Evolutionary conservation across 768 basidiomycete genomes (phyloP).

Genomic region (Lyophyllum atratum): DNA sequence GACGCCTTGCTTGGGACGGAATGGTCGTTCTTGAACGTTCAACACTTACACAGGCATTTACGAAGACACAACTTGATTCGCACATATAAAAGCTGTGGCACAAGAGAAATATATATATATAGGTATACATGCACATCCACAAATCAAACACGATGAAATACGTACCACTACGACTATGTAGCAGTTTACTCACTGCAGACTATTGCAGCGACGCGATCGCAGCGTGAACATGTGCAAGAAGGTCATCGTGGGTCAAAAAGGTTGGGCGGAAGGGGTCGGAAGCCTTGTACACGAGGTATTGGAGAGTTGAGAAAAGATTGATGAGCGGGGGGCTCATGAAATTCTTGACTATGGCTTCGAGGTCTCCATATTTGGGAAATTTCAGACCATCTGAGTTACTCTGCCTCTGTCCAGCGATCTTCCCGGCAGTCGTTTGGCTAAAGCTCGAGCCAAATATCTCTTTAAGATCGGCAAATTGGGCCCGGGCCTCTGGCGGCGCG

Average conservation of each 20-base stretch:
- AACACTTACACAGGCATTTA: too few species aligned
- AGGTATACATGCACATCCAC: too few species aligned
- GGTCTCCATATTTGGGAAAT: background rate
- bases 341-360: background rate
- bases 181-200: too few species aligned
- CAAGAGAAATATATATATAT: too few species aligned
- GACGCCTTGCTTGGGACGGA: too few species aligned
- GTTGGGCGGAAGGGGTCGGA: background rate
- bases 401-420: background rate
- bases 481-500: background rate
- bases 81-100: too few species aligned
- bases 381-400: background rate
- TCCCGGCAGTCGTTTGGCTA: background rate
- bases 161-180: too few species aligned
- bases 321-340: background rate
- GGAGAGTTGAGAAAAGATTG: background rate
- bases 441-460: background rate
- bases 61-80: too few species aligned
- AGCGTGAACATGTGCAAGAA: background rate
- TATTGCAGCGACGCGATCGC: background rate
- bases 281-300: background rate
- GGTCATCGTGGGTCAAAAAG: background rate
- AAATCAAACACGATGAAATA: too few species aligned
- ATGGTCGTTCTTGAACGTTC: too few species aligned
- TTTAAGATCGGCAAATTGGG: background rate